Evolutionary conservation across 768 basidiomycete species (phyloP), one percentile per base, ranked within the genome.

Genomic region (Termitomyces sp.): DNA sequence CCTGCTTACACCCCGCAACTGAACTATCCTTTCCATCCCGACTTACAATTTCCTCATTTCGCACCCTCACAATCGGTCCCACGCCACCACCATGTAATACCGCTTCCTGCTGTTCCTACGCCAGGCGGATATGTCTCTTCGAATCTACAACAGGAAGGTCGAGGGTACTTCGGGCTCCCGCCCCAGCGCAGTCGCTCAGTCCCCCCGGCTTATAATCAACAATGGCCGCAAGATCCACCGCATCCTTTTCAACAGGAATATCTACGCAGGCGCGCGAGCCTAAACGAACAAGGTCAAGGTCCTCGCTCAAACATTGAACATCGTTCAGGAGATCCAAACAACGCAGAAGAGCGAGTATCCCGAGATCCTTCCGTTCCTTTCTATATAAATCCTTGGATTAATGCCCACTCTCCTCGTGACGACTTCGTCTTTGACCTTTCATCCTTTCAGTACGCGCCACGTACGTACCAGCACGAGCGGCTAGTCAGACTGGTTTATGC

Each of bases 391-490:
- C 81, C 80, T 0, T 77, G 73, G 62, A 70, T 87, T 3, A 78
- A 83, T 60, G 85, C 77, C 9, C 78, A 81, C 43, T 61, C 63
- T 3, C 73, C 73, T 28, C 71, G 71, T 17, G 62, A 62, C 0
- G 77, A 79, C 43, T 75, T 87, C 55, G 62, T 76, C 45, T 82
- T 88, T 64, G 81, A 88, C 63, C 70, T 89, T 28, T 74, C 83
- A 23, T 62, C 66, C n/a, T 71, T 78, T n/a, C 59, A 68, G 1
- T 85, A 83, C 57, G 43, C 67, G 2, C 84, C 84, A 54, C 71
- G 71, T 7, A 61, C 73, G 49, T 52, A 76, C 15, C 71, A 73
- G 1, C 65, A 68, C 9, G 74, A 38, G 64, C 71, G 2, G 60
- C 56, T 11, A 43, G 71, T 0, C 63, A 86, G 1, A 63, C 78